Percentiles rank a stretch among this genome's conserved stretches.
These are phyloP conservation scores for Penicillium thymicola DNA, from an alignment of 2,329 filamentous ascomycete genomes.

Conservation along the genomic window DNA sequence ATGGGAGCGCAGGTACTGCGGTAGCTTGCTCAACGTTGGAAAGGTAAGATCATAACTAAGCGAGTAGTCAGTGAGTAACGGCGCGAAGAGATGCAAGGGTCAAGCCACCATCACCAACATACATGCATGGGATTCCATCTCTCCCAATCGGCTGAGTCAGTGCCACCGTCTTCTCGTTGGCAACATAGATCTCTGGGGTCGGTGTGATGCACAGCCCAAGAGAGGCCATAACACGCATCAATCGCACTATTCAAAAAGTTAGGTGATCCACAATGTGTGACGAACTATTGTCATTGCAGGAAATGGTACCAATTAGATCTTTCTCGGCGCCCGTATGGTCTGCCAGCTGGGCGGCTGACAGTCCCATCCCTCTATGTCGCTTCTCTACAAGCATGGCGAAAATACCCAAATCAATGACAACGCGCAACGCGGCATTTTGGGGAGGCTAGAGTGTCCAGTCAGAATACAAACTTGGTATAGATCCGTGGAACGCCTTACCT, in stretches of 20 bases:
- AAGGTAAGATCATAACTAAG: slow-evolving; percentile 28
- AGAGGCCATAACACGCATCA: slow-evolving; percentile 32
- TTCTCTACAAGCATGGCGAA: slow-evolving; percentile 26
- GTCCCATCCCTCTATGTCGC: slow-evolving; percentile 10
- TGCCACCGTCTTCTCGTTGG: slow-evolving; percentile 28
- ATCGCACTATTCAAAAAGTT: slow-evolving; percentile 20
- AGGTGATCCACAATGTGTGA: neutral
- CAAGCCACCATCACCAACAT: slow-evolving; percentile 3
- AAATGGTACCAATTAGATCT: slow-evolving; percentile 29
- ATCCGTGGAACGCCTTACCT: slow-evolving; percentile 22
- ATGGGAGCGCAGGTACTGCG: slow-evolving; percentile 29
- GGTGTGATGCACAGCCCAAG: slow-evolving; percentile 26
- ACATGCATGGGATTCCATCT: slow-evolving; percentile 33
- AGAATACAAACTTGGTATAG: neutral
- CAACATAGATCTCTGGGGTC: slow-evolving; percentile 21
- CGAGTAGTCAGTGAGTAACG: neutral
- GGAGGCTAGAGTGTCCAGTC: slow-evolving; percentile 25
- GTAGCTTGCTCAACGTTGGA: slow-evolving; percentile 31
- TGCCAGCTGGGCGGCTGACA: slow-evolving; percentile 30
- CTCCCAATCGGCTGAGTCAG: slow-evolving; percentile 29
- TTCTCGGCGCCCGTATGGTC: slow-evolving; percentile 28
- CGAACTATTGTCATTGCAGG: neutral
- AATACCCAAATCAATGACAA: slow-evolving; percentile 31
- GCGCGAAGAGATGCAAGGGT: neutral
- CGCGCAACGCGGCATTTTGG: slow-evolving; percentile 33